Evolutionary conservation across 2,329 filamentous ascomycete genomes (phyloP).

Genomic region (Fusarium mangiferae): DNA sequence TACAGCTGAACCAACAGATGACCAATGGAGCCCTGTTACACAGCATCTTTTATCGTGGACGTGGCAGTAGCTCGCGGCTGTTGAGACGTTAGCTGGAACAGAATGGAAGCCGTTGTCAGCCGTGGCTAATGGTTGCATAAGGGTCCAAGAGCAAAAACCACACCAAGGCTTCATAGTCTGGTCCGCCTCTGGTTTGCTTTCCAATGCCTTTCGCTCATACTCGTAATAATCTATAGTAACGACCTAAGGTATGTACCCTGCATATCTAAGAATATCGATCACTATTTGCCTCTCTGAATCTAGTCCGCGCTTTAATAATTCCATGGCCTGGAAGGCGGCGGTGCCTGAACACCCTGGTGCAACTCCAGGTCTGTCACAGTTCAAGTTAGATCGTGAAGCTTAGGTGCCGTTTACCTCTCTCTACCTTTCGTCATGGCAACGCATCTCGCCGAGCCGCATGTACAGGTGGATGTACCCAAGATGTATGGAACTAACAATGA

Average conservation of each 20-base stretch:
- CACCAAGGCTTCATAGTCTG: background rate
- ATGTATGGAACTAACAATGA: background rate
- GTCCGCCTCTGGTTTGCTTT: background rate
- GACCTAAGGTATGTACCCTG: background rate
- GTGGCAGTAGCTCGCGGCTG: conserved; percentile 11
- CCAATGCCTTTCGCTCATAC: background rate
- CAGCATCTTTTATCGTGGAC: conserved; percentile 21
- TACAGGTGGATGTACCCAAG: background rate
- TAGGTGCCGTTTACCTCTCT: conserved; percentile 21
- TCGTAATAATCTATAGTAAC: background rate
- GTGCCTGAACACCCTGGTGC: conserved; percentile 14
- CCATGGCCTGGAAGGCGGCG: background rate
- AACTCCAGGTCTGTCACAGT: conserved; percentile 12
- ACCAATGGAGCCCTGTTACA: conserved; percentile 12
- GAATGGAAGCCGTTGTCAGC: conserved; percentile 17
- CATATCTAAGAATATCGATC: conserved; percentile 17
- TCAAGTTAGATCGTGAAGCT: conserved; percentile 30
- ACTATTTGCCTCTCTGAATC: conserved; percentile 8
- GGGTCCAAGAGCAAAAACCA: conserved; percentile 25
- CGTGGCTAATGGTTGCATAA: conserved; percentile 31
- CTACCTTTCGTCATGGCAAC: conserved; percentile 43
- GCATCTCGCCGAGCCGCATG: conserved; percentile 26
- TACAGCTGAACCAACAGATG: conserved; percentile 14
- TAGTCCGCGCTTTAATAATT: conserved; percentile 1
- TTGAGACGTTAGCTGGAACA: conserved; percentile 19